These are phyloP conservation scores for Phytopythium litorale DNA, from an alignment of 352 stramenopile genomes.

Conservation along the genomic window DNA sequence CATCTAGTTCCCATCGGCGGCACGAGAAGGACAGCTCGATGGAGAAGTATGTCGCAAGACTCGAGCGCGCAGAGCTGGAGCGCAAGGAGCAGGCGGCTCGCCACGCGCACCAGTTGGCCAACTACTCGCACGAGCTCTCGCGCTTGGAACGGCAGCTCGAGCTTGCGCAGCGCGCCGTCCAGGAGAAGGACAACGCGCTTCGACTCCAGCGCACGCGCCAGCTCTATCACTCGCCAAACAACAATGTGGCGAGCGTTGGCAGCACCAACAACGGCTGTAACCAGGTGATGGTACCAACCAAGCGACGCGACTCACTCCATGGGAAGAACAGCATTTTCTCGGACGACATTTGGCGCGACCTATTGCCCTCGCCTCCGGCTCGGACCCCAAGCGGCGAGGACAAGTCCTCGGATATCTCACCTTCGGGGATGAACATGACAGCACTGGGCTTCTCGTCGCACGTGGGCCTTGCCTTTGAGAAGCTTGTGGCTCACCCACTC, in stretches of 20 bases:
- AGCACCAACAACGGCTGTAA: not conserved
- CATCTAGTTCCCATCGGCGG: not conserved
- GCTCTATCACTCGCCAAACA: slow-evolving; percentile 27
- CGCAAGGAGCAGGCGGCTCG: slow-evolving; percentile 38
- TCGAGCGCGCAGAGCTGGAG: slow-evolving; percentile 47
- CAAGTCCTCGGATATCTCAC: not conserved
- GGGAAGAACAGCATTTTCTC: slow-evolving; percentile 27
- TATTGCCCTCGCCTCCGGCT: slow-evolving; percentile 25
- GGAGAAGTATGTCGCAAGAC: slow-evolving; percentile 22
- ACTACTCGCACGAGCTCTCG: slow-evolving; percentile 63
- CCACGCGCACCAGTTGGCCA: slow-evolving; percentile 60
- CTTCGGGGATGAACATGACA: slow-evolving; percentile 2
- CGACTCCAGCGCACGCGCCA: slow-evolving; percentile 49
- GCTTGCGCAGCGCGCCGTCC: slow-evolving; percentile 31
- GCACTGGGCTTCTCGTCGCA: slow-evolving; percentile 39
- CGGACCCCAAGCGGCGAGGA: not conserved
- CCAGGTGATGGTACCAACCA: not conserved
- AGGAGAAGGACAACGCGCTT: slow-evolving; percentile 61
- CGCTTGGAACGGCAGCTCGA: slow-evolving; percentile 68
- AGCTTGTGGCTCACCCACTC: slow-evolving; percentile 48
- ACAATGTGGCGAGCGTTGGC: not conserved
- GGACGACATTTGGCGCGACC: slow-evolving; percentile 51
- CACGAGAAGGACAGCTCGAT: slow-evolving; percentile 9
- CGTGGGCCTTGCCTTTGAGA: slow-evolving; percentile 52
- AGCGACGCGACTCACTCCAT: slow-evolving; percentile 4